phyloP scores from a whole-genome alignment of 257 asterid genomes.

The Solanum chiquidenum region DNA sequence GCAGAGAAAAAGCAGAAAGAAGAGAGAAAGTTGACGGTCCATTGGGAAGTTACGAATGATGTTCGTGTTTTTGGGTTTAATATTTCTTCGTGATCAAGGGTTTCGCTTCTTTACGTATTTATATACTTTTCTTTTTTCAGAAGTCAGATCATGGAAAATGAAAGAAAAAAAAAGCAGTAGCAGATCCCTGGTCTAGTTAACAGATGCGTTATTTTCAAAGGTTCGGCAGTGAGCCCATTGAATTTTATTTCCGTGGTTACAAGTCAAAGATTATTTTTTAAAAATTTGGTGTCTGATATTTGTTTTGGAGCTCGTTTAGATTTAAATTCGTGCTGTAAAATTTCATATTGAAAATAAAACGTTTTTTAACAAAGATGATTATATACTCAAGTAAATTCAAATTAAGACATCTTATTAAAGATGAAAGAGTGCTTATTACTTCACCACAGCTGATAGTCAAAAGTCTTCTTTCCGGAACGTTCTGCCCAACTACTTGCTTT shows the following conservation, averaged over 20 bases:
- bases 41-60: background rate
- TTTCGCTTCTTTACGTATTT: background rate
- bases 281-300: too few relatives aligned
- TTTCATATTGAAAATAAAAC: too few relatives aligned
- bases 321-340: fast-evolving
- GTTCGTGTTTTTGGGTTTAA: background rate
- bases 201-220: background rate
- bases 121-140: background rate
- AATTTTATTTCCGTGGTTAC: background rate
- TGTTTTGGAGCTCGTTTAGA: too few relatives aligned
- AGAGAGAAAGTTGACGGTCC: background rate
- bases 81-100: background rate
- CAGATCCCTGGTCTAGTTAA: background rate
- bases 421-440: background rate
- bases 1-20: slow-evolving; percentile 27
- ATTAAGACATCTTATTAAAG: fast-evolving
- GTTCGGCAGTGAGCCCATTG: background rate
- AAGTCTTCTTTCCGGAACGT: background rate
- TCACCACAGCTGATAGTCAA: fast-evolving
- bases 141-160: background rate
- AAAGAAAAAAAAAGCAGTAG: background rate
- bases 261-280: background rate
- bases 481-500: background rate
- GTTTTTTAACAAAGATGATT: too few relatives aligned
- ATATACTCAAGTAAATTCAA: background rate